phyloP scores from a whole-genome alignment of 129 eudicot genomes.

The Chrysanthemum seticuspe region DNA sequence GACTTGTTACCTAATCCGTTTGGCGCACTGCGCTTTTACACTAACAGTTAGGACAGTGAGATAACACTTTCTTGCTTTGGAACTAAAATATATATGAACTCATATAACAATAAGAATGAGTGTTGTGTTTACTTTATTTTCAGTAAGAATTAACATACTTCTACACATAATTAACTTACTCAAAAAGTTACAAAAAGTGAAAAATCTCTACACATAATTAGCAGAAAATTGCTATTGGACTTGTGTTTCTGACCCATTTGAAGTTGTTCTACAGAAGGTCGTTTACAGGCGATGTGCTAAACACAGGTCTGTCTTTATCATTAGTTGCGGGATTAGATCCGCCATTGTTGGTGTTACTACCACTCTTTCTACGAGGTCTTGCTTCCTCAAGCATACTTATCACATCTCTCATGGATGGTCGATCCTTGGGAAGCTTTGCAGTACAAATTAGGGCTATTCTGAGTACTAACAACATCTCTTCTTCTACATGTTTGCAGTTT shows the following conservation, averaged over 20 bases:
- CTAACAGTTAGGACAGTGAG: constrained; percentile 1
- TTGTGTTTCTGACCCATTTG: constrained; percentile 15
- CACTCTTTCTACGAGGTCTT: constrained; percentile 82
- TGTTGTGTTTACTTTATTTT: constrained; percentile 35
- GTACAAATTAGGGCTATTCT: constrained; percentile 83
- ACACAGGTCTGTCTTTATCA: constrained; percentile 60
- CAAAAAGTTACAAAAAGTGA: constrained; percentile 24
- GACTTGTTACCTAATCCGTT: no score
- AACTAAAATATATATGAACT: constrained; percentile 8
- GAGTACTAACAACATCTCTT: constrained; percentile 86
- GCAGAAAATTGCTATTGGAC: constrained; percentile 5
- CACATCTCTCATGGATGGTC: constrained; percentile 94
- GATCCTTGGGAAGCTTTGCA: constrained; percentile 73
- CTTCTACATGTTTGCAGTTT: constrained; percentile 70
- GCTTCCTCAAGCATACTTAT: constrained; percentile 94
- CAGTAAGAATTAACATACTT: constrained; percentile 31
- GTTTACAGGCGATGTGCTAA: constrained; percentile 69
- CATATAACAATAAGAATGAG: constrained; percentile 18
- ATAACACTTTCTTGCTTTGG: neutral
- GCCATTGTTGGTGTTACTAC: constrained; percentile 43
- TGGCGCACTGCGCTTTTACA: neutral
- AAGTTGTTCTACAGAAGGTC: constrained; percentile 35
- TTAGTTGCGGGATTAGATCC: constrained; percentile 20
- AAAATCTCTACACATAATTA: constrained; percentile 29
- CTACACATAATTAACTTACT: constrained; percentile 36